phyloP scores from a whole-genome alignment of 805 yeast genomes.

The Starmerella cellae region DNA sequence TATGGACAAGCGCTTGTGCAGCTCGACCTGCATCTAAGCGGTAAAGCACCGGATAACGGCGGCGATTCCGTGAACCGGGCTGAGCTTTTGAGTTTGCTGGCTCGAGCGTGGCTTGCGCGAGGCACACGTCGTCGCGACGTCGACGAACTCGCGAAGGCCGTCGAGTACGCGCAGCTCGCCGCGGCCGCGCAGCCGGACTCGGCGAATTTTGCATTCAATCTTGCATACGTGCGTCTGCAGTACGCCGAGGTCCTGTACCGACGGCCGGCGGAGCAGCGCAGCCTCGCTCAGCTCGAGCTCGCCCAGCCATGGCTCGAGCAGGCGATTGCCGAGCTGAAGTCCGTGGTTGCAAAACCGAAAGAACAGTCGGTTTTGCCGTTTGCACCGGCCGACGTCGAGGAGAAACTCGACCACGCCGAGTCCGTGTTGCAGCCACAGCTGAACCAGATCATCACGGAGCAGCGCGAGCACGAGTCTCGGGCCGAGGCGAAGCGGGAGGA shows the following conservation, averaged over 20 bases:
- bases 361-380: conserved; percentile 56
- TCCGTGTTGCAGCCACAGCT: conserved; percentile 61
- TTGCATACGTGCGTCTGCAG: conserved; percentile 74
- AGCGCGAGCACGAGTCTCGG: conserved; percentile 41
- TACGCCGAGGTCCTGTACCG: conserved; percentile 71
- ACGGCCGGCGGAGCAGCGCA: conserved; percentile 44
- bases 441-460: conserved; percentile 57
- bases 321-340: conserved; percentile 3
- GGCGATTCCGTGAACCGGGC: conserved; percentile 13
- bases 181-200: conserved; percentile 34
- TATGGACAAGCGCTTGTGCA: conserved; percentile 62
- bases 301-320: conserved; percentile 43
- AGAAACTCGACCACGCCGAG: conserved; percentile 76
- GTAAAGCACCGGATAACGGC: background rate
- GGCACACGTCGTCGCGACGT: conserved; percentile 26
- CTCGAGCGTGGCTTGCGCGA: conserved; percentile 39
- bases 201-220: conserved; percentile 51
- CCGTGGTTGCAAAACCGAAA: conserved; percentile 39
- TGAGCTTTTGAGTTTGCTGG: conserved; percentile 29
- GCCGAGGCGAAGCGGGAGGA: conserved; percentile 51
- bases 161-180: conserved; percentile 43
- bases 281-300: conserved; percentile 44
- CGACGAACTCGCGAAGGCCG: conserved; percentile 42
- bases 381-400: conserved; percentile 63
- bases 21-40: background rate